These are phyloP conservation scores for Entomortierella parvispora DNA, from an alignment of 192 early-diverging fungal genomes.

Conservation along the genomic window DNA sequence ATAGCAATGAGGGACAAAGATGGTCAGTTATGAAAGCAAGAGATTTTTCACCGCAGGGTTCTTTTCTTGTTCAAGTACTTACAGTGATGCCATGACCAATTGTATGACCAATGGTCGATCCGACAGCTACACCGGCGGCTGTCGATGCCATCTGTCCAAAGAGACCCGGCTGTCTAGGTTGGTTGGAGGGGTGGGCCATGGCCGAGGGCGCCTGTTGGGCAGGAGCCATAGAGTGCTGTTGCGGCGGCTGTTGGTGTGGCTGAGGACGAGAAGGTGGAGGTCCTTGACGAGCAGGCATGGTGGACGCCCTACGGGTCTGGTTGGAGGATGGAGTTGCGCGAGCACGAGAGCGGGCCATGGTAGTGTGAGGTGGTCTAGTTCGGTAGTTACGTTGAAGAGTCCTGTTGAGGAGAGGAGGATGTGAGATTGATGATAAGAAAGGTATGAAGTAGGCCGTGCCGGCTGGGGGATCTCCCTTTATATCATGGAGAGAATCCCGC, in stretches of 20 bases:
- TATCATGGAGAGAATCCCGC: no score
- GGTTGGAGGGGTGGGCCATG: slow-evolving; percentile 60
- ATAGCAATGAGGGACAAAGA: slow-evolving; percentile 23
- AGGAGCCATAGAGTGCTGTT: slow-evolving; percentile 42
- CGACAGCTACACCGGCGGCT: slow-evolving; percentile 91
- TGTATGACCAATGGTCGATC: slow-evolving; percentile 75
- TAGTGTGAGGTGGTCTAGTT: no score
- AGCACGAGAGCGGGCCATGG: slow-evolving; percentile 36
- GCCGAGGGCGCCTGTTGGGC: slow-evolving; percentile 46
- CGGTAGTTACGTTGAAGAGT: no score
- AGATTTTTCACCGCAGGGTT: background rate
- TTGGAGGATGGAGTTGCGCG: slow-evolving; percentile 5
- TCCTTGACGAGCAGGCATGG: slow-evolving; percentile 55
- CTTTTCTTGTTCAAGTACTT: background rate
- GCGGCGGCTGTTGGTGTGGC: slow-evolving; percentile 57
- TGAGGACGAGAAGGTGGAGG: slow-evolving; percentile 58
- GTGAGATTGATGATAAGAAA: no score
- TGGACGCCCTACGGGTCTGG: slow-evolving; percentile 42
- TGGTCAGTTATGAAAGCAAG: slow-evolving; percentile 7
- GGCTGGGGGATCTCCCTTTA: no score
- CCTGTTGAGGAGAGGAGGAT: no score
- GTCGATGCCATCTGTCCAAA: slow-evolving; percentile 89
- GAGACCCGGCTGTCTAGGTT: slow-evolving; percentile 67
- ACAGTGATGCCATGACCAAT: slow-evolving; percentile 48
- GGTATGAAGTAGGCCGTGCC: no score